Percentiles rank a stretch among this genome's conserved stretches.
Evolutionary conservation across 768 basidiomycete genomes (phyloP).

Genomic region (Cystobasidium onofrii): DNA sequence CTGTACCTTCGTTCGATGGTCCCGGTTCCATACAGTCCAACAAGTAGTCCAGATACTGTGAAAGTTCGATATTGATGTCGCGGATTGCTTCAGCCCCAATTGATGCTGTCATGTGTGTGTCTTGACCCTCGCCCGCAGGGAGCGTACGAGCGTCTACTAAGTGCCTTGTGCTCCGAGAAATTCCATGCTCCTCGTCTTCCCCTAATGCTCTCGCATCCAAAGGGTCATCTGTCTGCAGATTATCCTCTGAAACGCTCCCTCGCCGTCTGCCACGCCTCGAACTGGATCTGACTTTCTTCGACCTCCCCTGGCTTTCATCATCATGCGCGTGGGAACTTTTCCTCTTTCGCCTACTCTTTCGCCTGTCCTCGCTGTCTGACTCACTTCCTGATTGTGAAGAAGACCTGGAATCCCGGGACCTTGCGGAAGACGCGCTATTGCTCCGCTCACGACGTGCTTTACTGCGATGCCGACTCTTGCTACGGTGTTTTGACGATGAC

Average conservation of each 20-base stretch:
- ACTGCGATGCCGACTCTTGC: not conserved
- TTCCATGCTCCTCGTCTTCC: too few relatives aligned
- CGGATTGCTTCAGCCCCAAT: too few relatives aligned
- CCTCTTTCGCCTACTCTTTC: not conserved
- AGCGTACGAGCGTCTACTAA: too few relatives aligned
- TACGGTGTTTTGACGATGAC: not conserved
- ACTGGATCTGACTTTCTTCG: not conserved
- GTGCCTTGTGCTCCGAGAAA: too few relatives aligned
- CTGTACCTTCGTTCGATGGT: not conserved
- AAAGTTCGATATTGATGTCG: not conserved
- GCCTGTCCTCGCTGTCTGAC: not conserved
- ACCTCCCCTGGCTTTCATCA: not conserved
- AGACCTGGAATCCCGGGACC: not conserved
- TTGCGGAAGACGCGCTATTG: not conserved
- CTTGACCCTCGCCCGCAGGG: not conserved
- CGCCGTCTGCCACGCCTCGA: not conserved
- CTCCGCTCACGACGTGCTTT: not conserved
- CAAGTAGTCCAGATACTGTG: not conserved
- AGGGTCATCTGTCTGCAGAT: not conserved
- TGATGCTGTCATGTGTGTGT: not conserved
- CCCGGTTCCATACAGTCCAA: not conserved
- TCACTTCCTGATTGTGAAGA: not conserved
- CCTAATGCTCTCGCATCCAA: not conserved
- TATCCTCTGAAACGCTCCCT: not conserved
- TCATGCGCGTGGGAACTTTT: not conserved